Evolutionary conservation across 2,329 filamentous ascomycete species (phyloP).

Genomic region (Chaetothyriales sp.): DNA sequence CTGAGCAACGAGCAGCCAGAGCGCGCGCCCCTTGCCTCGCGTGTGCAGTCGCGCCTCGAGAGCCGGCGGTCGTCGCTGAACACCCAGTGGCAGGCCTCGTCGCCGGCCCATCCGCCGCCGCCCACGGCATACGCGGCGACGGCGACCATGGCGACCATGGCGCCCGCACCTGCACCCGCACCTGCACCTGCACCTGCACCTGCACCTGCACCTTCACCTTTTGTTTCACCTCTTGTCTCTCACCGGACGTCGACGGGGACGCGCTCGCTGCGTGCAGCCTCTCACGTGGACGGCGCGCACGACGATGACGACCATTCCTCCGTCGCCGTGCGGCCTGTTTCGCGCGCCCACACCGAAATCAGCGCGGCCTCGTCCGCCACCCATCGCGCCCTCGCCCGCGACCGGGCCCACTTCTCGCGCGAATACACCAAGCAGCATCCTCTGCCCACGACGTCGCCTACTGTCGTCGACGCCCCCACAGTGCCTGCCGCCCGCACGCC

Average conservation of each 20-base stretch:
- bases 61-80: conserved; percentile 22
- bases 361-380: conserved; percentile 9
- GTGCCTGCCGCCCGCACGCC: not conserved
- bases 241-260: conserved; percentile 28
- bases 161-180: too few species aligned
- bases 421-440: conserved; percentile 23
- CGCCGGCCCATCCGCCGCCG: not conserved
- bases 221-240: not conserved
- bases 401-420: conserved; percentile 20
- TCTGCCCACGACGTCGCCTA: conserved; percentile 9
- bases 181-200: too few species aligned
- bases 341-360: conserved; percentile 31
- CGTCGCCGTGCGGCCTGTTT: conserved; percentile 24
- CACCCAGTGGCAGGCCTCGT: not conserved
- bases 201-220: too few species aligned
- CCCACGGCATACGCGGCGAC: too few species aligned
- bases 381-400: conserved; percentile 22
- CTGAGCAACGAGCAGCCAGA: conserved; percentile 28
- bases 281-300: conserved; percentile 15
- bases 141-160: too few species aligned
- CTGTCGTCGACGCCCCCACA: not conserved
- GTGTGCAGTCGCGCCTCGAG: conserved; percentile 26
- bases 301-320: conserved; percentile 24
- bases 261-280: conserved; percentile 25
- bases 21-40: conserved; percentile 17